phyloP scores from a whole-genome alignment of 768 basidiomycete genomes.

The Termitomyces sp. region DNA sequence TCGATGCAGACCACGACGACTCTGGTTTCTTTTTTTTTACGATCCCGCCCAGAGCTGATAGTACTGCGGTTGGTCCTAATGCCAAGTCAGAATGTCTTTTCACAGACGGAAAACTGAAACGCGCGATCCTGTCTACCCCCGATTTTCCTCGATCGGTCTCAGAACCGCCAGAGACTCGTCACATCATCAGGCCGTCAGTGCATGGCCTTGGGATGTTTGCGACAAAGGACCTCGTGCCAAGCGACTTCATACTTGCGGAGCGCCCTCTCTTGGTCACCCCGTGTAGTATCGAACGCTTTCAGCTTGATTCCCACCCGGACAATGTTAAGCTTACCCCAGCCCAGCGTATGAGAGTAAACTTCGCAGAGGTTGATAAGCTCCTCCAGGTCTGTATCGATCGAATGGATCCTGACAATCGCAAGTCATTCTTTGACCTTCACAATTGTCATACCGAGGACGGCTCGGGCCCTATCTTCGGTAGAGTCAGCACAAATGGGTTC shows the following conservation, averaged over 20 bases:
- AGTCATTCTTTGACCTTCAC: slow-evolving; percentile 20
- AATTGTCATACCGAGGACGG: slow-evolving; percentile 13
- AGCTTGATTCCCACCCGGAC: neutral
- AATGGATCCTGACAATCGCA: too few species aligned
- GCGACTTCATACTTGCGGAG: slow-evolving; percentile 29
- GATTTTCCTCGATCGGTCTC: neutral
- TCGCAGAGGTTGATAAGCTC: neutral
- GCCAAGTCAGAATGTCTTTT: neutral
- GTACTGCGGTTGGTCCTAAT: neutral
- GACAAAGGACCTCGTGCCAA: slow-evolving; percentile 17
- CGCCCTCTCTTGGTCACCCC: slow-evolving; percentile 18
- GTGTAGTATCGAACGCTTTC: neutral
- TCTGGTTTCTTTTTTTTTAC: neutral
- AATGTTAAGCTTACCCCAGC: neutral
- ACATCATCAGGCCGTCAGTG: neutral
- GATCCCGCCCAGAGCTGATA: neutral
- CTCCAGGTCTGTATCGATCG: slow-evolving; percentile 15
- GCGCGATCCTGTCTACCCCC: neutral
- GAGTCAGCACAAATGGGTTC: slow-evolving; percentile 23
- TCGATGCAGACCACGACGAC: neutral
- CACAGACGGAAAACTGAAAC: neutral
- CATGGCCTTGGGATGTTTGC: slow-evolving; percentile 24
- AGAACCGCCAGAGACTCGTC: neutral
- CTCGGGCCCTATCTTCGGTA: slow-evolving; percentile 22
- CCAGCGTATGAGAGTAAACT: neutral